These are phyloP conservation scores for Mercurialis annua DNA, from an alignment of 345 rosid species.

Conservation along the genomic window DNA sequence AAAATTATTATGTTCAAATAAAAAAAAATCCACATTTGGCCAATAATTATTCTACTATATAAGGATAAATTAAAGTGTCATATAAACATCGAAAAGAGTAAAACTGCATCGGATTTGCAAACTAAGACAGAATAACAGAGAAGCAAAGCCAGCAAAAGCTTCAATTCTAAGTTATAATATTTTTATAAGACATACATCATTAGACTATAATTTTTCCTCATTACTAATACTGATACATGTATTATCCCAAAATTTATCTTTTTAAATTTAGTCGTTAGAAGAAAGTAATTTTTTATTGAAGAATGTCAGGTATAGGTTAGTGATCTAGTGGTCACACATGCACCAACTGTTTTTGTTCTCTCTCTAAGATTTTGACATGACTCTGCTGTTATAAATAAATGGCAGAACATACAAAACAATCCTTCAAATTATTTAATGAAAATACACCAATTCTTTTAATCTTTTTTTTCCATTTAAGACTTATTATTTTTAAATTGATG, in stretches of 20 bases:
- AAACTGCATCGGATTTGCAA: too few species aligned
- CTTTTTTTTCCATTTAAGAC: too few species aligned
- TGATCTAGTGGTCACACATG: slow-evolving; percentile 15
- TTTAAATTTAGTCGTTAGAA: background rate
- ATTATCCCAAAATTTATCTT: background rate
- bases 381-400: background rate
- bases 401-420: too few species aligned
- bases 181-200: background rate
- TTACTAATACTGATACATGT: background rate
- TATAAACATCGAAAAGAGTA: too few species aligned
- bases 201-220: background rate
- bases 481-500: too few species aligned
- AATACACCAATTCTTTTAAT: too few species aligned
- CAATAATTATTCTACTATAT: too few species aligned
- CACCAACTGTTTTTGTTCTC: slow-evolving; percentile 9
- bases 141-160: slow-evolving; percentile 11
- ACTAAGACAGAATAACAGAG: background rate
- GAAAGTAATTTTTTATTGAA: background rate
- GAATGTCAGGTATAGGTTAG: slow-evolving; percentile 10
- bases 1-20: too few species aligned
- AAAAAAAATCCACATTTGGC: too few species aligned
- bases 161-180: slow-evolving; percentile 5
- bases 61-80: too few species aligned
- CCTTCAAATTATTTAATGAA: too few species aligned
- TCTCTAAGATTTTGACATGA: background rate